Percentiles rank a stretch among this genome's conserved stretches.
These are phyloP conservation scores for Clavulina sp. DNA, from an alignment of 768 basidiomycete genomes.

Conservation along the genomic window DNA sequence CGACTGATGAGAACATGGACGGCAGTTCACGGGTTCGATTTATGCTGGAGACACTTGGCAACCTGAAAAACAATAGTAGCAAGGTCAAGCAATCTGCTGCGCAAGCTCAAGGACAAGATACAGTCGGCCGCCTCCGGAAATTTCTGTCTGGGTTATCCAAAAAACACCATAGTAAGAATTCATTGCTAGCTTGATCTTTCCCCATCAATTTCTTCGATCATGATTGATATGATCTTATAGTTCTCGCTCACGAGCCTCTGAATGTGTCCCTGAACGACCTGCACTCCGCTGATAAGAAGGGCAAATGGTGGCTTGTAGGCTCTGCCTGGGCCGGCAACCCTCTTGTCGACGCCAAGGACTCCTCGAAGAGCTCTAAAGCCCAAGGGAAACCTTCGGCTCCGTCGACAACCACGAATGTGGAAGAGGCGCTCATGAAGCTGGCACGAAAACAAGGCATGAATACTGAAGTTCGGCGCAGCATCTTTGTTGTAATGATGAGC, in stretches of 20 bases:
- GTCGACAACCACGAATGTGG: conserved; percentile 7
- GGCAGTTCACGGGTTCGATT: conserved; percentile 76
- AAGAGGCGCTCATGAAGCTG: conserved; percentile 42
- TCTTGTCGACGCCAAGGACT: conserved; percentile 37
- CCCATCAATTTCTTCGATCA: not conserved
- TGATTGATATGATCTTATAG: conserved; percentile 24
- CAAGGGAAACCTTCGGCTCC: conserved; percentile 16
- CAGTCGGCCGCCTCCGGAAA: conserved; percentile 77
- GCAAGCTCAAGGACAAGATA: conserved; percentile 51
- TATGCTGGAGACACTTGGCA: conserved; percentile 86
- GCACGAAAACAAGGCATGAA: conserved; percentile 97
- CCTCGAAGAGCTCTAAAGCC: conserved; percentile 24
- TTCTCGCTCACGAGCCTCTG: conserved; percentile 68
- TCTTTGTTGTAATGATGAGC: conserved; percentile 91
- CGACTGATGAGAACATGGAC: not conserved
- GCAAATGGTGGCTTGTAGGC: conserved; percentile 98
- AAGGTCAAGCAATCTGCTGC: conserved; percentile 39
- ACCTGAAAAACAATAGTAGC: conserved; percentile 91
- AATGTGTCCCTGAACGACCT: conserved; percentile 77
- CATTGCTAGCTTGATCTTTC: too few relatives aligned
- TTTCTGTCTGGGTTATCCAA: conserved; percentile 61
- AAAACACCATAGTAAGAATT: conserved; percentile 45
- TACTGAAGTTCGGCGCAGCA: conserved; percentile 77
- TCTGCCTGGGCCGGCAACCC: conserved; percentile 93
- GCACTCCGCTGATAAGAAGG: conserved; percentile 62